A percentile compares a stretch with the other conserved stretches of the same genome.
Conservation (phyloP, 257 asterid genomes). For the Leonotis leonurus region DNA sequence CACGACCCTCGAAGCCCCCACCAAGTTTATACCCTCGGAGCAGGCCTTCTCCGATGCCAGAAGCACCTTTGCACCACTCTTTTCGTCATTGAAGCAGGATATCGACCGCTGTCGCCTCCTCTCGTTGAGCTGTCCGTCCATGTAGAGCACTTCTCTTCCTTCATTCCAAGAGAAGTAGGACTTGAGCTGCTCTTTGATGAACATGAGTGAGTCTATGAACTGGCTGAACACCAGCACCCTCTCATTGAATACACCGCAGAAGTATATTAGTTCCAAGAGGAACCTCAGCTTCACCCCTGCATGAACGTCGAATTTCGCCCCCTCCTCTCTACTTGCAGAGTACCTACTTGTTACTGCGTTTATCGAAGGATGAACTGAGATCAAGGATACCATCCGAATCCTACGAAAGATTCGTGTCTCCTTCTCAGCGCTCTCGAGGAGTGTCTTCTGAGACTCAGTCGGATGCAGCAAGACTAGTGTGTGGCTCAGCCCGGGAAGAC, state of each 20-base stretch:
- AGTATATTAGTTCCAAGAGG: slow-evolving; percentile 34
- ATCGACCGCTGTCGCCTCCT: slow-evolving; percentile 38
- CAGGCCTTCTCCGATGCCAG: slow-evolving; percentile 55
- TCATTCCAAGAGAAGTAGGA: slow-evolving; percentile 31
- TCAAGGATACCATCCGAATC: slow-evolving; percentile 33
- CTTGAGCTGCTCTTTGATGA: slow-evolving; percentile 29
- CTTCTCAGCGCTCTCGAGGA: slow-evolving; percentile 22
- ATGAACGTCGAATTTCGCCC: slow-evolving; percentile 7
- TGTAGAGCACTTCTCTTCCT: slow-evolving; percentile 39
- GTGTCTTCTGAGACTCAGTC: slow-evolving; percentile 33
- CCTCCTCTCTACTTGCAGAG: neutral
- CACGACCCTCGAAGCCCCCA: slow-evolving; percentile 55
- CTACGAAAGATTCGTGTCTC: slow-evolving; percentile 5
- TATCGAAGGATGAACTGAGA: slow-evolving; percentile 72
- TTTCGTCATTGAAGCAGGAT: slow-evolving; percentile 30
- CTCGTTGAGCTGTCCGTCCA: slow-evolving; percentile 37
- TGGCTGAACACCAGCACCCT: slow-evolving; percentile 65
- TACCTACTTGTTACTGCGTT: slow-evolving; percentile 1
- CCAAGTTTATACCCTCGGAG: slow-evolving; percentile 50
- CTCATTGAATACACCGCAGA: slow-evolving; percentile 39
- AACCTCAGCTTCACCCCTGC: slow-evolving; percentile 58
- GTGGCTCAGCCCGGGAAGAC: slow-evolving; percentile 56
- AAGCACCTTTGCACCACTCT: slow-evolving; percentile 45
- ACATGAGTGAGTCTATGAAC: slow-evolving; percentile 27
- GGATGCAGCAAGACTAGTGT: slow-evolving; percentile 48